phyloP scores from a whole-genome alignment of 805 yeast species.

The Hanseniaspora mollemarum region DNA sequence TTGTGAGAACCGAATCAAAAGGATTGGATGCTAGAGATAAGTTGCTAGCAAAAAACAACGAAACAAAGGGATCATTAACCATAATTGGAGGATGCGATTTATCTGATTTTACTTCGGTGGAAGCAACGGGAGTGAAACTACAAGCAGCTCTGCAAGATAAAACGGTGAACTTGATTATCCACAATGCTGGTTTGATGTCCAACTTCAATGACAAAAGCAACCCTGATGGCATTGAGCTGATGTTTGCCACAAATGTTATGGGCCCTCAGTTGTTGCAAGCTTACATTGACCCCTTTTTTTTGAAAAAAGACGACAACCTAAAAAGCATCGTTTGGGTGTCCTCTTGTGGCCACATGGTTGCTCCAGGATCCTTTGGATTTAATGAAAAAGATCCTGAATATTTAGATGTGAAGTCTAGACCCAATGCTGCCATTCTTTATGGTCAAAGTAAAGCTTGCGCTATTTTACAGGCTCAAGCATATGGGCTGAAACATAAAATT shows the following conservation, averaged over 20 bases:
- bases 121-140: slow-evolving; percentile 25
- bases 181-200: slow-evolving; percentile 33
- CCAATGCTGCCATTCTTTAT: slow-evolving; percentile 22
- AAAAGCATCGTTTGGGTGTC: slow-evolving; percentile 35
- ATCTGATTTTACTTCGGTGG: slow-evolving; percentile 31
- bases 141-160: slow-evolving; percentile 18
- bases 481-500: slow-evolving; percentile 26
- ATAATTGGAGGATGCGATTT: slow-evolving; percentile 30
- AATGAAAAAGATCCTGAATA: slow-evolving; percentile 27
- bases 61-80: slow-evolving; percentile 23
- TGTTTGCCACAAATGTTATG: slow-evolving; percentile 31
- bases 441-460: slow-evolving; percentile 35
- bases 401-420: slow-evolving; percentile 21
- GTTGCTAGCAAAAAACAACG: slow-evolving; percentile 22
- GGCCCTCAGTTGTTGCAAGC: slow-evolving; percentile 33
- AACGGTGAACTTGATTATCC: slow-evolving; percentile 28
- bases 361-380: slow-evolving; percentile 28
- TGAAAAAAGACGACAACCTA: slow-evolving; percentile 26
- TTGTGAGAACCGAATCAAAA: slow-evolving; percentile 30
- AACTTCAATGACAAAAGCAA: slow-evolving; percentile 25
- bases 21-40: slow-evolving; percentile 28
- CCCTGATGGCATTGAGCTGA: slow-evolving; percentile 31
- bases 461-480: slow-evolving; percentile 30
- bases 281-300: slow-evolving; percentile 30
- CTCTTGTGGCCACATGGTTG: slow-evolving; percentile 28